Evolutionary conservation across 495 filamentous ascomycete genomes (phyloP).

Genomic region (Pseudevernia furfuracea): DNA sequence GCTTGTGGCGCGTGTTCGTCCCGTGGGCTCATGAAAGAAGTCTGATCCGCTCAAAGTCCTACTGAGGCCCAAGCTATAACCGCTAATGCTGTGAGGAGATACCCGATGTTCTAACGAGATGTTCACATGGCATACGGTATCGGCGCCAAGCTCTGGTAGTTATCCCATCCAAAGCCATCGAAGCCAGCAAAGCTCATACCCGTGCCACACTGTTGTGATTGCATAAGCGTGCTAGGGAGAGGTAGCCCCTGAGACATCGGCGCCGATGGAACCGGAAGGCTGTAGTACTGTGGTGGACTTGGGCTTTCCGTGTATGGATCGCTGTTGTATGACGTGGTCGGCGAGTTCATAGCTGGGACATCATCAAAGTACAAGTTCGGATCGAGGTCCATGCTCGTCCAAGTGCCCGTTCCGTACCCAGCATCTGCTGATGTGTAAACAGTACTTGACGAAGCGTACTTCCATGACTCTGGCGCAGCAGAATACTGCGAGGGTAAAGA

Average conservation of each 20-base stretch:
- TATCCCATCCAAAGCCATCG: constrained; percentile 57
- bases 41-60: constrained; percentile 17
- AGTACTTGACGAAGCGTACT: constrained; percentile 80
- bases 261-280: constrained; percentile 52
- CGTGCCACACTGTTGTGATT: constrained; percentile 65
- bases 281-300: constrained; percentile 59
- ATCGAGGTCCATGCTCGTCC: constrained; percentile 59
- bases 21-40: constrained; percentile 17
- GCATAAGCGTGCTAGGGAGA: constrained; percentile 81
- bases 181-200: constrained; percentile 63
- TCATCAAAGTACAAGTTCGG: constrained; percentile 15
- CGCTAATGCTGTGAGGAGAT: constrained; percentile 38
- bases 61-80: constrained; percentile 35
- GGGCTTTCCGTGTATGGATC: constrained; percentile 68
- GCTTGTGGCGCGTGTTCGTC: constrained; percentile 3
- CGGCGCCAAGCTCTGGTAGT: constrained; percentile 47
- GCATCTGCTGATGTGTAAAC: constrained; percentile 65
- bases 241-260: constrained; percentile 60
- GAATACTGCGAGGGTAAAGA: constrained; percentile 46
- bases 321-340: constrained; percentile 70
- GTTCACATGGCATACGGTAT: constrained; percentile 47
- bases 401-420: constrained; percentile 53
- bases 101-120: neutral
- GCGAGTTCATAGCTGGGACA: constrained; percentile 29
- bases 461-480: constrained; percentile 83